Conservation (phyloP, 352 stramenopile species). For the Globisporangium solare region DNA sequence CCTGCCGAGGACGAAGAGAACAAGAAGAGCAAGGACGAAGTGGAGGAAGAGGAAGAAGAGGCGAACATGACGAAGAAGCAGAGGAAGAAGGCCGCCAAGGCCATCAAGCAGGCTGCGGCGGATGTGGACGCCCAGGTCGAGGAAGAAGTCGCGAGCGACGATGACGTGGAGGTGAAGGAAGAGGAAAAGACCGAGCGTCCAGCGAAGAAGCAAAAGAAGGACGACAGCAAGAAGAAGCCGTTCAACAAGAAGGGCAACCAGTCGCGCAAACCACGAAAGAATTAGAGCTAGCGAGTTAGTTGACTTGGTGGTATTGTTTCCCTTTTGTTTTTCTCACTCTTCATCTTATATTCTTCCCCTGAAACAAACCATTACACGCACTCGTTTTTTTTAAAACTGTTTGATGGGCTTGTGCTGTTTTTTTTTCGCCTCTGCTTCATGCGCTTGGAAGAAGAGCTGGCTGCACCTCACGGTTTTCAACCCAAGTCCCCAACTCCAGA, state of each 20-base stretch:
- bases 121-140: constrained; percentile 67
- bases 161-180: constrained; percentile 33
- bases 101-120: constrained; percentile 63
- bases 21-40: constrained; percentile 74
- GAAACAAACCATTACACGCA: not conserved
- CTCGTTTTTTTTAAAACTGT: too few relatives aligned
- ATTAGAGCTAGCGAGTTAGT: constrained; percentile 22
- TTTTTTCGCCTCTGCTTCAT: too few relatives aligned
- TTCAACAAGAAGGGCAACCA: constrained; percentile 24
- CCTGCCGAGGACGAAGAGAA: constrained; percentile 70
- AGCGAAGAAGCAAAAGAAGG: constrained; percentile 46
- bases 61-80: constrained; percentile 75
- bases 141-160: constrained; percentile 46
- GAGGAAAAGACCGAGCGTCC: constrained; percentile 25
- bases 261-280: constrained; percentile 38
- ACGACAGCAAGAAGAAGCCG: constrained; percentile 27
- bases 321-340: constrained; percentile 7
- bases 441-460: too few relatives aligned
- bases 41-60: constrained; percentile 66
- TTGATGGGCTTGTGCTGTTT: too few relatives aligned
- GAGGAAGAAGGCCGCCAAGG: constrained; percentile 73
- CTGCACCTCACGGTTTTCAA: too few relatives aligned
- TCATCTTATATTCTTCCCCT: not conserved
- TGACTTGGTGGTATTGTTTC: not conserved
- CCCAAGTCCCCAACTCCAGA: too few relatives aligned